Base-by-base conservation (phyloP, 805 yeast genomes). In the Kazachstania taianensis region DNA sequence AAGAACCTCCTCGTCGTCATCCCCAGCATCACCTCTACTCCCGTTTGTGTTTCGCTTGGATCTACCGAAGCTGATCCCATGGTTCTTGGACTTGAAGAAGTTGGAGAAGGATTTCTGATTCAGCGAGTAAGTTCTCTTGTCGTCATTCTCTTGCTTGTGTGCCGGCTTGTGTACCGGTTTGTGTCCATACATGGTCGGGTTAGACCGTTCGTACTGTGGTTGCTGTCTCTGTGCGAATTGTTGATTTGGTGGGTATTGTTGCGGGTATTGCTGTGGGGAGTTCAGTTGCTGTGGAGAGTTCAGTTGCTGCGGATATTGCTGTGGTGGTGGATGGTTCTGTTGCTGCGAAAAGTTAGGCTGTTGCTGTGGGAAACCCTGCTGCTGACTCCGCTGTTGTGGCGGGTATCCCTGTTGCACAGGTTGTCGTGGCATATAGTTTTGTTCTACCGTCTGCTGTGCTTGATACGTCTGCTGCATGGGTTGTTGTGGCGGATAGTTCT, bases 1-100 rank as follows among this genome's bases (percentile, higher is more conserved):
- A 14, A 52, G 39, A 0, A 57, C 47, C 13, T 59, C 66, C 22
- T 60, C 66, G 1, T 61, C 64, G 8, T 61, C 66, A 18, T 61
- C 65, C 14, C 53, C 61, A 13, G 53, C 61, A 22, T 50, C 61
- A 20, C 53, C 65, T 7, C 41, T 56, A 13, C 47, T 59, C 3
- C 46, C 57, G 7, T 18, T 13, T 1, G 44, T 35, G 3, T 30
- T 16, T 22, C 26, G 31, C 25, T 38, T 41, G 8, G 34, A 30
- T 18, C 33, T 41, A 12, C 40, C 38, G 33, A 42, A 32, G 18
- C 37, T 39, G 22, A 39, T 35, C 30, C 40, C 36, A 27, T 45
- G 39, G 12, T 36, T 41, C 27, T 40, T 50, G 12, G 42, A 40
- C 26, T 39, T 51, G 28, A 52, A 53, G 25, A 53, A 49, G 35